A percentile compares a stretch with the other conserved stretches of the same genome.
Evolutionary conservation across 2,329 filamentous ascomycete genomes (phyloP).

Genomic region (Penicillium sp.): DNA sequence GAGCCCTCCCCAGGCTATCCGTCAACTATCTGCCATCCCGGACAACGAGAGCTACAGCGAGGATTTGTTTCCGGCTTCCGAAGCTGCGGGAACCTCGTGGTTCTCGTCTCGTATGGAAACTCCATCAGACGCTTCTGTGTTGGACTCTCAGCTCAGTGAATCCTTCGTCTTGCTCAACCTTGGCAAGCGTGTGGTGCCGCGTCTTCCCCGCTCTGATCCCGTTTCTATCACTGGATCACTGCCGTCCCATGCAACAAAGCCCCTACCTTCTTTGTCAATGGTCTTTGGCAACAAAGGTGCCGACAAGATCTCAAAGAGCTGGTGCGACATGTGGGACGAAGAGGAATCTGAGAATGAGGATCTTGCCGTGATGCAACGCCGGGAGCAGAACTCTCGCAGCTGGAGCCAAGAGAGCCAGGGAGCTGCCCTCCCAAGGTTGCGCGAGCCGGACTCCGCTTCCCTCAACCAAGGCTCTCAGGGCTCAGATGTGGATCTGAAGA

Average conservation of each 20-base stretch:
- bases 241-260: slow-evolving; percentile 59
- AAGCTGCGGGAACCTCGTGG: slow-evolving; percentile 65
- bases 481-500: slow-evolving; percentile 25
- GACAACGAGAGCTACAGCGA: slow-evolving; percentile 76
- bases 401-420: slow-evolving; percentile 74
- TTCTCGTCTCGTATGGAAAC: slow-evolving; percentile 73
- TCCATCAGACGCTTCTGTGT: slow-evolving; percentile 76
- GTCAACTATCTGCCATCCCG: slow-evolving; percentile 83
- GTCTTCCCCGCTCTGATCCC: slow-evolving; percentile 55
- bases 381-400: slow-evolving; percentile 66
- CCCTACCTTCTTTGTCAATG: slow-evolving; percentile 68
- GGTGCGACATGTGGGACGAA: slow-evolving; percentile 98
- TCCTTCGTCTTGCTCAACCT: slow-evolving; percentile 75
- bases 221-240: slow-evolving; percentile 78
- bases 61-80: slow-evolving; percentile 79
- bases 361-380: slow-evolving; percentile 57
- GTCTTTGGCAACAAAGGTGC: slow-evolving; percentile 70
- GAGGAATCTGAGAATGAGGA: slow-evolving; percentile 68
- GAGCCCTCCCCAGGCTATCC: slow-evolving; percentile 66
- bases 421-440: slow-evolving; percentile 52
- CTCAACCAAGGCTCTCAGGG: slow-evolving; percentile 48
- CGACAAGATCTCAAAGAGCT: slow-evolving; percentile 90
- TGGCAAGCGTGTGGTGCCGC: slow-evolving; percentile 41
- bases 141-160: slow-evolving; percentile 76
- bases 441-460: slow-evolving; percentile 55